Base-by-base conservation (phyloP, 441 rosid genomes). In the Omphalea diandra region DNA sequence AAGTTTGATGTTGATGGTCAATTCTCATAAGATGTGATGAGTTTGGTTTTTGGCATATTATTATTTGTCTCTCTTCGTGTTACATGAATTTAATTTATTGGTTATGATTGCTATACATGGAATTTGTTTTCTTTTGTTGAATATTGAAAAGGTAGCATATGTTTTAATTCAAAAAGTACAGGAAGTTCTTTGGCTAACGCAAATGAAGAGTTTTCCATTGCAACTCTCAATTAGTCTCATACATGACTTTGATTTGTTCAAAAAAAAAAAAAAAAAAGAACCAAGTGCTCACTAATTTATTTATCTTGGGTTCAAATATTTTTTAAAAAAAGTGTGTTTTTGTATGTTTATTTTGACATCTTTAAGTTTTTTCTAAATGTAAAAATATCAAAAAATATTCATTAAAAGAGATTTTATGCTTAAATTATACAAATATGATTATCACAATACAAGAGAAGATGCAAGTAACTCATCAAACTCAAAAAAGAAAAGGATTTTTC, bases 241-340 rank as follows among this genome's bases (percentile, higher is more conserved):
- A 50, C 0, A 50, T 50, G 27, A 22, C 55, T 22, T 9, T 44
- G 4, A 3, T 47, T 47, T 47, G n/a, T 7, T 8, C 5, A 40
- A 11, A 2, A 40, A 40, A 44, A 6, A n/a, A 1, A 44, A 15
- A n/a, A 44, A 44, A 12, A 12, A 12, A 15, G 17, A 12, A 12
- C 17, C 5, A n/a, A 44, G 3, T 44, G 14, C 49, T 44, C 49
- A 44, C 17, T 44, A 15, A 15, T 12, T 44, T 44, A n/a, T n/a
- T 40, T 40, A 0, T 44, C 7, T 15, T 17, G 1, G 7, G 14
- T 17, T 44, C 49, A 44, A 44, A 44, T 44, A 26, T 12, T 18
- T n/a, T n/a, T n/a, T n/a, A n/a, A n/a, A 18, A 55, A 56, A 58
- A 58, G 63, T 58, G 43, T 32, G 32, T 5, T 58, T 5, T 58